Percentiles rank a stretch among this genome's conserved stretches.
Conservation (phyloP, 2,329 filamentous ascomycete genomes). For the Lasiodiplodia sp. region DNA sequence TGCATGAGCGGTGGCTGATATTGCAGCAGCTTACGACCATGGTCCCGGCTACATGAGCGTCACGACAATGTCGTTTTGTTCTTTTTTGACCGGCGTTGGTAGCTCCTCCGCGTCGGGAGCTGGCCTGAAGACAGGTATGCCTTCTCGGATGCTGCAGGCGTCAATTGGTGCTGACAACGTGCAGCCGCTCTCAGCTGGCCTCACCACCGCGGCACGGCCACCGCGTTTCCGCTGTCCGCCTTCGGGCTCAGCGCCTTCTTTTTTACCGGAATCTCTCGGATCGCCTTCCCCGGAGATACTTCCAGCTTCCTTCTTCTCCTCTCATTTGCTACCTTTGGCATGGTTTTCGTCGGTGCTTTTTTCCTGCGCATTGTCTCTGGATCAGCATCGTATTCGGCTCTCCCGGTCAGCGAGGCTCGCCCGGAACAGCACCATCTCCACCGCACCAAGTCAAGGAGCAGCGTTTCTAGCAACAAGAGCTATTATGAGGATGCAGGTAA, state of each 20-base stretch:
- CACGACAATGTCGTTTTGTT: conserved; percentile 76
- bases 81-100: conserved; percentile 84
- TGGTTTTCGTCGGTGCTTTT: conserved; percentile 81
- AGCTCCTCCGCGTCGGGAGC: conserved; percentile 91
- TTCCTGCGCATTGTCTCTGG: conserved; percentile 76
- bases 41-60: conserved; percentile 67
- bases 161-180: conserved; percentile 33
- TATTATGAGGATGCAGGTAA: conserved; percentile 69
- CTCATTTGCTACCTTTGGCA: conserved; percentile 76
- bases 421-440: conserved; percentile 44
- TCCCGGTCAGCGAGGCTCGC: conserved; percentile 58
- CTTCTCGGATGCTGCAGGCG: not conserved
- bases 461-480: conserved; percentile 49
- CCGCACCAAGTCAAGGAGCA: conserved; percentile 56
- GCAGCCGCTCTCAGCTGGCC: conserved; percentile 89
- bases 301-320: conserved; percentile 82
- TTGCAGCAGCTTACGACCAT: conserved; percentile 70
- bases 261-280: conserved; percentile 80
- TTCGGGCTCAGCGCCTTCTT: conserved; percentile 97
- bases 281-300: conserved; percentile 84
- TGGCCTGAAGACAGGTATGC: conserved; percentile 75
- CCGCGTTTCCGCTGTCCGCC: conserved; percentile 88
- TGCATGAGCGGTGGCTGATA: conserved; percentile 37
- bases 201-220: conserved; percentile 87
- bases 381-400: conserved; percentile 65